These are phyloP conservation scores for Teratosphaeria epicoccoides DNA, from an alignment of 2,329 filamentous ascomycete genomes.

Conservation along the genomic window DNA sequence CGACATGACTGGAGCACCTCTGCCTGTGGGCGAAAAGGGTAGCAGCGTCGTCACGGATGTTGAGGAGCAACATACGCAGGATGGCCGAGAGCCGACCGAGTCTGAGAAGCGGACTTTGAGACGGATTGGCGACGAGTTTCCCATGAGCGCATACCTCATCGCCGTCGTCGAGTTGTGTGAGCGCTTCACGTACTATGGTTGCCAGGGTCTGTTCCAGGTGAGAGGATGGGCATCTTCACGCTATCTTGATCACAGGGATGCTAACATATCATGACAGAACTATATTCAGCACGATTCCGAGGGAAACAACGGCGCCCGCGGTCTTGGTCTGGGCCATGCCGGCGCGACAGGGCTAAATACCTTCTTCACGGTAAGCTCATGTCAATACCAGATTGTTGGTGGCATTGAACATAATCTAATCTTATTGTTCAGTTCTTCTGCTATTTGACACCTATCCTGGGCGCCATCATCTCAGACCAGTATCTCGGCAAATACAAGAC, in stretches of 20 bases:
- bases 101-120: constrained; percentile 34
- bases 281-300: constrained; percentile 36
- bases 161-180: constrained; percentile 42
- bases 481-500: constrained; percentile 60
- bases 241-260: too few relatives aligned
- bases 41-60: constrained; percentile 6
- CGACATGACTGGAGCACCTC: constrained; percentile 13
- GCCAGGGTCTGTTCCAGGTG: constrained; percentile 34
- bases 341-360: constrained; percentile 36
- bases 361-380: neutral
- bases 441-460: constrained; percentile 37
- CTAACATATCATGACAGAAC: constrained; percentile 23
- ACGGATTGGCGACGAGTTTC: constrained; percentile 37
- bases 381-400: neutral
- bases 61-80: constrained; percentile 12
- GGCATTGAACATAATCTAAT: neutral
- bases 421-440: constrained; percentile 39
- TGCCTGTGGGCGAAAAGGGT: constrained; percentile 10
- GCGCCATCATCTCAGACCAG: constrained; percentile 51
- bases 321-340: constrained; percentile 31
- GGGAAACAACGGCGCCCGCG: constrained; percentile 30
- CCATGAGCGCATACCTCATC: constrained; percentile 37
- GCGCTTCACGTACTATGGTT: constrained; percentile 33
- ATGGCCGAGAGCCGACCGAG: constrained; percentile 31
- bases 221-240: too few relatives aligned